These are phyloP conservation scores for Kalaharituber pfeilii DNA, from an alignment of 2,329 filamentous ascomycete species.

Conservation along the genomic window DNA sequence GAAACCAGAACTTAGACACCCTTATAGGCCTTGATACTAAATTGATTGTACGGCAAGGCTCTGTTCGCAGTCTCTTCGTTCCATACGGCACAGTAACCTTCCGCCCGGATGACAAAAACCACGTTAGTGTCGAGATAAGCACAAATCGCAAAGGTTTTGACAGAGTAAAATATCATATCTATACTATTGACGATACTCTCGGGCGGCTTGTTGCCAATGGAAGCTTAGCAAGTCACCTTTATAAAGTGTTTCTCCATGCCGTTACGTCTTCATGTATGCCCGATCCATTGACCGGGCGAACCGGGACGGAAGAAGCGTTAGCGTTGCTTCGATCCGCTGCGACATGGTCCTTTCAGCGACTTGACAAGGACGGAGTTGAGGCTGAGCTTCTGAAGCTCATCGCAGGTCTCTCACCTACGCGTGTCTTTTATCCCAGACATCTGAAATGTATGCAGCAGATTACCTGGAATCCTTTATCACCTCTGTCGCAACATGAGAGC, in stretches of 20 bases:
- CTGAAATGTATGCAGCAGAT: conserved; percentile 34
- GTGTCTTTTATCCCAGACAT: conserved; percentile 32
- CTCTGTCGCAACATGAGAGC: conserved; percentile 31
- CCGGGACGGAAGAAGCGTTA: conserved; percentile 40
- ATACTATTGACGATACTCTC: conserved; percentile 34
- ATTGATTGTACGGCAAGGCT: conserved; percentile 30
- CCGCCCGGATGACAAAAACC: conserved; percentile 6
- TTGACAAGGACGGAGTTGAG: conserved; percentile 26
- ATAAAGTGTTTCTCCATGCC: conserved; percentile 37
- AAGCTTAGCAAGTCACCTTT: conserved; percentile 36
- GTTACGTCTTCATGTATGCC: conserved; percentile 37
- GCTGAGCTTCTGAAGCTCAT: conserved; percentile 28
- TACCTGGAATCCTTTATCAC: conserved; percentile 29
- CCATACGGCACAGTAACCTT: conserved; percentile 25
- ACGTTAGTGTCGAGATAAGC: conserved; percentile 28
- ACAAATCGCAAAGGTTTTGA: conserved; percentile 9
- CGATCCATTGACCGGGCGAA: conserved; percentile 33
- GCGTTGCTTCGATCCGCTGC: conserved; percentile 34
- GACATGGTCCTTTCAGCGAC: conserved; percentile 31
- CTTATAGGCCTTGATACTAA: conserved; percentile 35
- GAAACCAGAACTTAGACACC: conserved; percentile 32
- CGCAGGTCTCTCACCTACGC: conserved; percentile 29
- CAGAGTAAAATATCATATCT: conserved; percentile 28
- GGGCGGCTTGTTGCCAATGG: conserved; percentile 36
- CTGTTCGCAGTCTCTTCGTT: conserved; percentile 28